Conservation (phyloP, 352 stramenopile species). For the Pythium sp. region DNA sequence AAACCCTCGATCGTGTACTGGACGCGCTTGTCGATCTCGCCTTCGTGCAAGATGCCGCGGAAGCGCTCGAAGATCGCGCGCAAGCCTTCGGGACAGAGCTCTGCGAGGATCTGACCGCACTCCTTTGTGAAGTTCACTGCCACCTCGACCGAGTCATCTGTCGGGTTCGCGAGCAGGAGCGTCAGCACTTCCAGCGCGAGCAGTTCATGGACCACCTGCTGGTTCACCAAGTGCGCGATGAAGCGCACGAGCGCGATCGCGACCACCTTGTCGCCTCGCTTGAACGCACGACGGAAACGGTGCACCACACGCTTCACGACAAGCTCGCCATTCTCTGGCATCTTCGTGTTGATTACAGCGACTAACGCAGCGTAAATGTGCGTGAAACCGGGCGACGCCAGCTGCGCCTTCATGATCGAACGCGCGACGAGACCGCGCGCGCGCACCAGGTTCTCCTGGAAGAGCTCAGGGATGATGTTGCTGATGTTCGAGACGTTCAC, state of each 20-base stretch:
- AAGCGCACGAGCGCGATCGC: conserved; percentile 95
- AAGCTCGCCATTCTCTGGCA: conserved; percentile 97
- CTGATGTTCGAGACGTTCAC: conserved; percentile 93
- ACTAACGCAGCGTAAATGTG: conserved; percentile 96
- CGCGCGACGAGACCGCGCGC: conserved; percentile 92
- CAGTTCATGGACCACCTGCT: conserved; percentile 97
- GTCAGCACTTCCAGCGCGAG: conserved; percentile 97
- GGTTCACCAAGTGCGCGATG: conserved; percentile 98
- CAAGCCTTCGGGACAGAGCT: conserved; percentile 88
- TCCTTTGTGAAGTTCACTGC: conserved; percentile 98
- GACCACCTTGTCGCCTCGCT: conserved; percentile 95
- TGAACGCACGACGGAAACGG: conserved; percentile 94
- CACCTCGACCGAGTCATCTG: conserved; percentile 98
- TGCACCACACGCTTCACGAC: conserved; percentile 93
- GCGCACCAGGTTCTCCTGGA: conserved; percentile 97
- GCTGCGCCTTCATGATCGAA: conserved; percentile 95
- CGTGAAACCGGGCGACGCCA: conserved; percentile 95
- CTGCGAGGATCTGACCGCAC: conserved; percentile 86
- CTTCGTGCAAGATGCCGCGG: conserved; percentile 96
- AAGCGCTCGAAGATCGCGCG: conserved; percentile 98
- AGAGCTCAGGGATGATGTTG: conserved; percentile 94
- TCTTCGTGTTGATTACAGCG: conserved; percentile 98
- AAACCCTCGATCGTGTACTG: conserved; percentile 98
- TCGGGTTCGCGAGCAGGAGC: conserved; percentile 96
- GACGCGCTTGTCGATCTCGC: conserved; percentile 95